These are phyloP conservation scores for Oehlia diaphana DNA, from an alignment of 192 early-diverging fungal species.

Conservation along the genomic window DNA sequence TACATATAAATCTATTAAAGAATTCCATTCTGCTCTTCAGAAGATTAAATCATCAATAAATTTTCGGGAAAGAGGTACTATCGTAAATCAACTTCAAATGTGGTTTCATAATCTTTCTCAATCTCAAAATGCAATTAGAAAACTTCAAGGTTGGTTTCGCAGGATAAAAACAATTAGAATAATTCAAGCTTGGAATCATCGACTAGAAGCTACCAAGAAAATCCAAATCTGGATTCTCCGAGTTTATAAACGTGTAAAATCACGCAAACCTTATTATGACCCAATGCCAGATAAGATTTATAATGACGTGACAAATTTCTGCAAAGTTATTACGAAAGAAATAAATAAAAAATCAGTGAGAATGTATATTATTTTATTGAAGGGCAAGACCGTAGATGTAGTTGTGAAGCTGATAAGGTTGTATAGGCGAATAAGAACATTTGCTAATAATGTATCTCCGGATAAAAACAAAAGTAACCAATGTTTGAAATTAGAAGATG, in stretches of 20 bases:
- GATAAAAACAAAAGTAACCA: background rate
- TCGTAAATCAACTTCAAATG: background rate
- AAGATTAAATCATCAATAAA: background rate
- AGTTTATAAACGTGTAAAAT: background rate
- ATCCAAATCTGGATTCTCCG: slow-evolving; percentile 2
- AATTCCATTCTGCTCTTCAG: slow-evolving; percentile 7
- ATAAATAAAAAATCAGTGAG: background rate
- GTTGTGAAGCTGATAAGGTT: slow-evolving; percentile 6
- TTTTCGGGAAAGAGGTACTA: background rate
- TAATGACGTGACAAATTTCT: background rate
- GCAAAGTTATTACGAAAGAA: background rate
- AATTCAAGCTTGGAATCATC: slow-evolving; percentile 9
- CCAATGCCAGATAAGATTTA: slow-evolving; percentile 10
- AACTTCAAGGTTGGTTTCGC: slow-evolving; percentile 11
- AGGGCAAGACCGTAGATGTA: slow-evolving; percentile 1
- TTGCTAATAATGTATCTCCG: background rate
- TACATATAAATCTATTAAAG: background rate
- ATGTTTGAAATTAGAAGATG: slow-evolving; percentile 5
- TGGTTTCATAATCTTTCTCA: background rate
- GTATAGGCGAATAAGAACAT: background rate
- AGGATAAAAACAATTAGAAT: too few relatives aligned
- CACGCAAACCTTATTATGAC: background rate
- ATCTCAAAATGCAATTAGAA: slow-evolving; percentile 1
- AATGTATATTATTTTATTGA: slow-evolving; percentile 14
- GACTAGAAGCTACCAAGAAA: background rate